These are phyloP conservation scores for Thielaviopsis ethacetica DNA, from an alignment of 2,329 filamentous ascomycete species.

Conservation along the genomic window DNA sequence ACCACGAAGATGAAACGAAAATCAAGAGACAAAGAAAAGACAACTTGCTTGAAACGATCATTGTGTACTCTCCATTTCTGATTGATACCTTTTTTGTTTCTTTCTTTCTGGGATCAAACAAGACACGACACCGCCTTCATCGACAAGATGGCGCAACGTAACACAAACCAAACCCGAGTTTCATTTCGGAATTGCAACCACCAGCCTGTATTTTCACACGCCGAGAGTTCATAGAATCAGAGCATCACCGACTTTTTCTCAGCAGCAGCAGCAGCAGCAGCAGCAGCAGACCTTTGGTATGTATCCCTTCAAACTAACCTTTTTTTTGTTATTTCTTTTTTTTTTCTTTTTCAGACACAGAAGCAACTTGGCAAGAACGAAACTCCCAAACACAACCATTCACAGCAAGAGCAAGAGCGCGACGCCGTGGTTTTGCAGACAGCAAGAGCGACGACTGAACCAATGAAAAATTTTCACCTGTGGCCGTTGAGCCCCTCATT, in stretches of 20 bases:
- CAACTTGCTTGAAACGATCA: not conserved
- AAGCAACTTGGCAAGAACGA: not conserved
- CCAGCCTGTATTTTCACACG: too few species aligned
- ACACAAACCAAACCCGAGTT: not conserved
- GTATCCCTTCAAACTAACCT: not conserved
- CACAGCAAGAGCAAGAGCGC: not conserved
- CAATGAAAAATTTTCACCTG: not conserved
- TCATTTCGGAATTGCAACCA: not conserved
- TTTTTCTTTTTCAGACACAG: not conserved
- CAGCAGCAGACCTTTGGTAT: not conserved
- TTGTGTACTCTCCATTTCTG: not conserved
- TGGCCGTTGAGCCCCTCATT: not conserved
- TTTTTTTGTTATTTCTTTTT: not conserved
- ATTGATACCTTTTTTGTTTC: not conserved
- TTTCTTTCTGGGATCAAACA: not conserved
- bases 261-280: too few species aligned
- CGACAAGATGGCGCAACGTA: not conserved
- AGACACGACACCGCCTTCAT: not conserved
- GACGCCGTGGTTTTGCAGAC: not conserved
- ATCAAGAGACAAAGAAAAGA: not conserved
- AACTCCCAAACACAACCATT: not conserved
- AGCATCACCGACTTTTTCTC: not conserved
- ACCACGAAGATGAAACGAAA: not conserved
- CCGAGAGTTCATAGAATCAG: not conserved
- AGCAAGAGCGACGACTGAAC: not conserved